Base-by-base conservation (phyloP, 495 filamentous ascomycete species). In the Jackrogersella multiformis region DNA sequence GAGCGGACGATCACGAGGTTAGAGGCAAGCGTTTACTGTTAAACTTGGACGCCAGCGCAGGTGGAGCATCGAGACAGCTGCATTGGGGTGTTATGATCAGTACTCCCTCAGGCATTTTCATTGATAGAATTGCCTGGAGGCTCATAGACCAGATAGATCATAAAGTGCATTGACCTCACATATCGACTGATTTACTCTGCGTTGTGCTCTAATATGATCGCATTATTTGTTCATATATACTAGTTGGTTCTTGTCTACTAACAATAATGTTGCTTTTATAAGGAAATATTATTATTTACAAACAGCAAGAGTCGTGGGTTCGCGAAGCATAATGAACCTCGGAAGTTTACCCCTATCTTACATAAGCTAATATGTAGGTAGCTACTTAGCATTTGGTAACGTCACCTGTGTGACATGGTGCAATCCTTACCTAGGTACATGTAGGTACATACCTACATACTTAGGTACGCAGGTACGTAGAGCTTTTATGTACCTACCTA, bases 81-180 rank as follows among this genome's bases (percentile, higher is more conserved):
- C 45, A 60, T 39, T 24, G 18, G 18, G 9, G 58, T 53, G 32
- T 21, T 54, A 58, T 58, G 45, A 61, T 69, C 26, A 56, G 55
- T 51, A 64, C n/a, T 41, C 42, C 49, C 26, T 49, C 28, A 21
- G 30, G 55, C 35, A 51, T 3, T 48, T 23, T 64, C 32, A 55
- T 53, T 49, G 23, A 39, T 39, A 51, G 48, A 61, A 49, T 15
- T 56, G 41, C 49, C 60, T 38, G 20, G 35, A 46, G 56, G 36
- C 30, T 48, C 38, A 46, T 65, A 69, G 66, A 56, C 56, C 36
- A 65, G 49, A 65, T 66, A 70, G 57, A 70, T 62, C 38, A 58
- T 66, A 58, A 20, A 66, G 16, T 45, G n/a, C 32, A 45, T 57
- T 53, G 32, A 61, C 26, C 36, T 44, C 30, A 56, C 20, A 49